Percentiles rank a stretch among this genome's conserved stretches.
Conservation (phyloP, 148 eudicot genomes). For the Persicaria tinctoria region DNA sequence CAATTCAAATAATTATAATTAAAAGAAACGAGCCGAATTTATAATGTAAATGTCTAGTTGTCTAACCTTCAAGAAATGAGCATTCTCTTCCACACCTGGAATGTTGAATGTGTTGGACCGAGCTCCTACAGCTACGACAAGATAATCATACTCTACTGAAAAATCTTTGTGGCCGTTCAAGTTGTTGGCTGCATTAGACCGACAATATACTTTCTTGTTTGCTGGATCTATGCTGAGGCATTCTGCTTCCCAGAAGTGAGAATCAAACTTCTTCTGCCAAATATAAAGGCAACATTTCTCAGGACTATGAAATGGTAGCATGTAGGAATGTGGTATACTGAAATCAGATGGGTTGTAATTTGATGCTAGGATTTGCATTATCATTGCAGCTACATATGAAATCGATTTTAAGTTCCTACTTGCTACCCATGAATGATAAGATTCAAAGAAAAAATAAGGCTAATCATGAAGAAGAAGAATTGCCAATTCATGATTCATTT, state of each 20-base stretch:
- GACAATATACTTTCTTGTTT: slow-evolving; percentile 56
- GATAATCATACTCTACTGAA: slow-evolving; percentile 66
- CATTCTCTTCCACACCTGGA: slow-evolving; percentile 69
- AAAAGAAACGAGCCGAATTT: background rate
- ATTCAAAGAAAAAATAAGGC: background rate
- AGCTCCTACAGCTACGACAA: slow-evolving; percentile 62
- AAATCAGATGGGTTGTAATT: background rate
- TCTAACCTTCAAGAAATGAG: slow-evolving; percentile 57
- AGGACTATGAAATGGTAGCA: background rate
- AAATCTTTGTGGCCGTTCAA: slow-evolving; percentile 43
- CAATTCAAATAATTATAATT: background rate
- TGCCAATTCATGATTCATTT: background rate
- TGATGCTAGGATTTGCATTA: background rate
- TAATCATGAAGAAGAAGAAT: background rate
- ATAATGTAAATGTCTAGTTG: background rate
- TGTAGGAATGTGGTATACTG: slow-evolving; percentile 1
- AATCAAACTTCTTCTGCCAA: slow-evolving; percentile 38
- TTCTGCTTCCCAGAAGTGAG: slow-evolving; percentile 59
- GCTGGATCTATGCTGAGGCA: slow-evolving; percentile 57
- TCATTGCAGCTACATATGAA: background rate
- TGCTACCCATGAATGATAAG: background rate
- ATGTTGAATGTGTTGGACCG: slow-evolving; percentile 68
- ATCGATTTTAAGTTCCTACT: background rate
- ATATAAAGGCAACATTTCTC: background rate
- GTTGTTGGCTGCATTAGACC: slow-evolving; percentile 30